A percentile compares a stretch with the other conserved stretches of the same genome.
These are phyloP conservation scores for Grifola frondosa DNA, from an alignment of 1,284 basidiomycete species.

Conservation along the genomic window DNA sequence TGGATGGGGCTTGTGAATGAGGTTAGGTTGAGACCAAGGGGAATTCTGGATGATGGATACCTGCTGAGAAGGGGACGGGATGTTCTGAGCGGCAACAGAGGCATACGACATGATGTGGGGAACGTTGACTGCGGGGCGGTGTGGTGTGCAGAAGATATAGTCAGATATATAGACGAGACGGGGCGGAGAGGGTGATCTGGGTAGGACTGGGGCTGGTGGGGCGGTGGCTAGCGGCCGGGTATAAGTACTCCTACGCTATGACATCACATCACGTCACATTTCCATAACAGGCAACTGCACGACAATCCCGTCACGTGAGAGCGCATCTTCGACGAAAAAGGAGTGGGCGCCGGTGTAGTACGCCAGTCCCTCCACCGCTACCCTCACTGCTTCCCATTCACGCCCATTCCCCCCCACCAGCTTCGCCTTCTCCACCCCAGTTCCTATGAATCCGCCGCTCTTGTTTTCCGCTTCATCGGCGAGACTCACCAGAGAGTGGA, in stretches of 20 bases:
- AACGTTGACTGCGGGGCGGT: slow-evolving; percentile 3
- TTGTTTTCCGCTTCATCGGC: slow-evolving; percentile 12
- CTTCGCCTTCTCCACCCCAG: slow-evolving; percentile 16
- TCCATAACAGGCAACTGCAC: slow-evolving; percentile 18
- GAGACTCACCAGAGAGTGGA: slow-evolving; percentile 36
- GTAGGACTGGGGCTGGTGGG: slow-evolving; percentile 5
- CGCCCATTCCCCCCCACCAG: slow-evolving; percentile 7
- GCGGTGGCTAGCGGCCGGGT: slow-evolving; percentile 5
- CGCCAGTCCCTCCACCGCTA: slow-evolving; percentile 33
- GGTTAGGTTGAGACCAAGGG: slow-evolving; percentile 19
- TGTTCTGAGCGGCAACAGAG: slow-evolving; percentile 56
- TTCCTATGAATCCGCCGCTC: slow-evolving; percentile 33
- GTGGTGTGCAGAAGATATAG: not conserved
- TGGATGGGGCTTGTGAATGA: slow-evolving; percentile 51
- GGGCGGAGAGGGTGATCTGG: slow-evolving; percentile 1
- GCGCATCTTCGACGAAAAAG: slow-evolving; percentile 26
- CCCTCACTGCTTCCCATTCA: slow-evolving; percentile 20
- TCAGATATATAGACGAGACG: slow-evolving; percentile 1
- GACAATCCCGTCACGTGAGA: slow-evolving; percentile 18
- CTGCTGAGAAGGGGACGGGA: slow-evolving; percentile 47
- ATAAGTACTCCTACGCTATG: slow-evolving; percentile 18
- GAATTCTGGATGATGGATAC: slow-evolving; percentile 18
- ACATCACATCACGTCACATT: slow-evolving; percentile 17
- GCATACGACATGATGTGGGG: slow-evolving; percentile 75
- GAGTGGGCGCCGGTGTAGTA: slow-evolving; percentile 34